phyloP scores from a whole-genome alignment of 2,329 filamentous ascomycete species.

The Pseudogymnoascus sp. region DNA sequence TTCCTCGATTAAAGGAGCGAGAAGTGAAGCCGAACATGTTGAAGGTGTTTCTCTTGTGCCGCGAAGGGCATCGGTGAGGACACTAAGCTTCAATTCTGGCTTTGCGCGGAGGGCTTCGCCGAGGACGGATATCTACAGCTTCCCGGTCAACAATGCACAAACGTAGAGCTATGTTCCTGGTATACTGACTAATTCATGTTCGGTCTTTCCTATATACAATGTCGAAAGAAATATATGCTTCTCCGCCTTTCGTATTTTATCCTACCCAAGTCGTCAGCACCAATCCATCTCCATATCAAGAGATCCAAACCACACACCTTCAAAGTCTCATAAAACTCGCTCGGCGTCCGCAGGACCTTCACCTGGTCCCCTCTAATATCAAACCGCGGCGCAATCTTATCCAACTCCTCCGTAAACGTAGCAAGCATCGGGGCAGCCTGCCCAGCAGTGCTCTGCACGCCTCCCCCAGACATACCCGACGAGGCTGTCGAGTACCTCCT shows the following conservation, averaged over 20 bases:
- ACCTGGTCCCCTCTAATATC: constrained; percentile 76
- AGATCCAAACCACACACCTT: constrained; percentile 50
- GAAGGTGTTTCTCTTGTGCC: constrained; percentile 85
- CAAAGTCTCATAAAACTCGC: constrained; percentile 84
- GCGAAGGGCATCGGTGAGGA: constrained; percentile 83
- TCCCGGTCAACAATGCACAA: constrained; percentile 15
- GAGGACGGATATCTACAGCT: constrained; percentile 59
- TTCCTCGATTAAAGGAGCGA: constrained; percentile 73
- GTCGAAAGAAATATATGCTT: constrained; percentile 86
- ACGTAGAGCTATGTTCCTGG: background rate
- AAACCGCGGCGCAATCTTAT: constrained; percentile 84
- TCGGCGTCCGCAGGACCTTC: constrained; percentile 66
- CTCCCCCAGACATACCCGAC: constrained; percentile 8
- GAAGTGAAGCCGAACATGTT: constrained; percentile 77
- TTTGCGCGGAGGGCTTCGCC: constrained; percentile 66
- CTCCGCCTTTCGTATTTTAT: constrained; percentile 74
- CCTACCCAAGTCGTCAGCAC: constrained; percentile 37
- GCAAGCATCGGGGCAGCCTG: constrained; percentile 41
- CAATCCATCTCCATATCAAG: background rate
- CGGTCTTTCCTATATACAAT: constrained; percentile 88
- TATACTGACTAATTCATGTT: constrained; percentile 64
- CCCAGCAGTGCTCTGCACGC: background rate
- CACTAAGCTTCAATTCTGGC: constrained; percentile 69
- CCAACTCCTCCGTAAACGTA: constrained; percentile 63
- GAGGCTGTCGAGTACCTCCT: constrained; percentile 23